Base-by-base conservation (phyloP, 805 yeast genomes). In the Lipomyces japonicus region DNA sequence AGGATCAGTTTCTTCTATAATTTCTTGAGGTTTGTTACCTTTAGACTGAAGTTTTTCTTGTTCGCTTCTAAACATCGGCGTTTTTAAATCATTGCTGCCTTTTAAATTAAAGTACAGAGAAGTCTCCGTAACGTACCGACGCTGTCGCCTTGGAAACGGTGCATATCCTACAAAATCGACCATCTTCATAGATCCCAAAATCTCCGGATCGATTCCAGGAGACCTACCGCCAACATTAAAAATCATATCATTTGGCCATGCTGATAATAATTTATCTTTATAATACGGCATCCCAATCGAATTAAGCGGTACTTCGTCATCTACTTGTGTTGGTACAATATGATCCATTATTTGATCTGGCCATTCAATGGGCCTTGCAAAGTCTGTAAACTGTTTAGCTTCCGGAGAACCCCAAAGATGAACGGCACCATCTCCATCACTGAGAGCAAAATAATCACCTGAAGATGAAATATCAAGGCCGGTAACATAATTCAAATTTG, bases 271-370 rank as follows among this genome's bases (percentile, higher is more conserved):
- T 47, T 76, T 76, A 37, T 84, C 86, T 48, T 80, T 80, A 65
- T 88, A 93, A 61, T 82, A 87, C 0, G 98, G 97, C 78, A 93
- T 70, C 7, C 96, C 97, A 1, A 93, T 72, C 1, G 79, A 63
- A 42, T 81, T 82, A 49, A 91, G 72, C 0, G 96, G 89, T 2
- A 45, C 37, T 4, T 43, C 52, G 24, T 56, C 54, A 9, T 42
- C 44, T n/a, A 46, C 45, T n/a, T 43, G 42, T 6, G 51, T 36
- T 2, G 31, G 22, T 2, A 51, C 32, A 18, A 31, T 10, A 10
- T 46, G 25, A 32, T 52, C 51, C 21, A 42, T 9, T 4, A 42
- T 36, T 23, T 71, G 63, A 46, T 74, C 76, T 0, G 90, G 85
- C 49, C 76, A 81, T 32, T 78, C 84, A 14, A 84, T 67, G 2